Base-by-base conservation (phyloP, 2,329 filamentous ascomycete species). In the Xylariaceae sp. region DNA sequence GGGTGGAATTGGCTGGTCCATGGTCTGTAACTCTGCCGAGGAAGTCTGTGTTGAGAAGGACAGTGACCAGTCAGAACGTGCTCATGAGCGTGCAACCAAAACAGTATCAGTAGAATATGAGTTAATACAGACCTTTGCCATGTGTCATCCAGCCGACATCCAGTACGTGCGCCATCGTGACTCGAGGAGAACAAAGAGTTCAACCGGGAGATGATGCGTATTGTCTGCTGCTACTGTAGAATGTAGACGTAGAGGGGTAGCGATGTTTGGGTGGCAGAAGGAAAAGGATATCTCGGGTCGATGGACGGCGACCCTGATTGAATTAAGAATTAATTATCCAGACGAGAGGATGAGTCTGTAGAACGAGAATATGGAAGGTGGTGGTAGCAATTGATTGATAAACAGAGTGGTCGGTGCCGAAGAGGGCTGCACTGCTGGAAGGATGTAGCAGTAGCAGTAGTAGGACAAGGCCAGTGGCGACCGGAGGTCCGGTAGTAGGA, bases 61-160 rank as follows among this genome's bases (percentile, higher is more conserved):
- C 37, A 13, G 11, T 9, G 11, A 41, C 37, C 9, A 13, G 37
- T 41, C 37, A 41, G 37, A 41, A 41, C 11, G 37, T 41, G 37
- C 11, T 41, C 37, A 13, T 41, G 8, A 41, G 8, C 23, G 23
- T 30, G 5, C 23, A 30, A 30, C 4, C 23, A 30, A 30, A 30
- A 30, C 23, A 30, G 23, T 30, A 30, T 30, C 23, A 58, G 59
- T 41, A 35, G 6, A 56, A 56, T 45, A 30, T 30, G 23, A 30
- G 23, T 30, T 30, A 30, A 30, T 30, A 75, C 55, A 75, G 80
- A 90, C 91, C 90, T 88, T 89, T 92, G 72, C 89, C 88, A 75
- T 94, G 89, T 67, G 82, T 82, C 79, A 95, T 88, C 91, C 91
- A 96, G 75, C 88, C 92, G 71, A 95, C 90, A 76, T 96, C 91